Base-by-base conservation (phyloP, 768 basidiomycete species). In the Termitomyces sp. region DNA sequence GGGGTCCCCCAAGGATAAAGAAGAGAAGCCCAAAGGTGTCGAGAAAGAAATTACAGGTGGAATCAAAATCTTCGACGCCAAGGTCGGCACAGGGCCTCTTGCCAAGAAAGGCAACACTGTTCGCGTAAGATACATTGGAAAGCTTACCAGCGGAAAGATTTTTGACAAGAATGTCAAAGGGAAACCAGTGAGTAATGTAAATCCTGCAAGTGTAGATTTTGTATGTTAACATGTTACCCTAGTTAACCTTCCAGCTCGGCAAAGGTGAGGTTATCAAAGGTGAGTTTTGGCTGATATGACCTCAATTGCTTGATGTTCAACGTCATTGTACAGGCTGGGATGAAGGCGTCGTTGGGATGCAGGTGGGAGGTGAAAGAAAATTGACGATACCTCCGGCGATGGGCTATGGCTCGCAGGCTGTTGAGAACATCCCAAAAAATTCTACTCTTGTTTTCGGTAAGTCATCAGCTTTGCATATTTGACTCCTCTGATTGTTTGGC, bases 231-330 rank as follows among this genome's bases (percentile, higher is more conserved):
- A 8, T 59, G 11, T 52, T 40, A 23, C 57, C 56, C 2, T 62
- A 91, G 82, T 89, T 94, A 71, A 71, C 74, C 42, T 94, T 94
- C 80, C 79, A 72, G 30, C 79, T 98, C 23, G 96, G 95, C 37
- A 76, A 81, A 57, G 92, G 91, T 25, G 88, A 96, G 68, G 96
- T 98, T 52, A 97, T 98, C 72, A 92, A 93, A 77, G 90, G 88
- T 85, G 56, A 45, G 74, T 58, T 12, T 32, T 43, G 40, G 46
- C 42, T 30, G 48, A 51, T 28, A 2, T 17, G 11, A 12, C 40
- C 19, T 52, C 14, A 32, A 21, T 55, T 30, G 10, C 23, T 19
- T 7, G 42, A 16, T 21, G 34, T n/a, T 27, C 28, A 34, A 49
- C 58, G 58, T 45, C 52, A 21, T 37, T 39, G 46, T 12, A 25